Conservation (phyloP, 2,329 filamentous ascomycete species). For the Arthrobotrys sphaeroides region DNA sequence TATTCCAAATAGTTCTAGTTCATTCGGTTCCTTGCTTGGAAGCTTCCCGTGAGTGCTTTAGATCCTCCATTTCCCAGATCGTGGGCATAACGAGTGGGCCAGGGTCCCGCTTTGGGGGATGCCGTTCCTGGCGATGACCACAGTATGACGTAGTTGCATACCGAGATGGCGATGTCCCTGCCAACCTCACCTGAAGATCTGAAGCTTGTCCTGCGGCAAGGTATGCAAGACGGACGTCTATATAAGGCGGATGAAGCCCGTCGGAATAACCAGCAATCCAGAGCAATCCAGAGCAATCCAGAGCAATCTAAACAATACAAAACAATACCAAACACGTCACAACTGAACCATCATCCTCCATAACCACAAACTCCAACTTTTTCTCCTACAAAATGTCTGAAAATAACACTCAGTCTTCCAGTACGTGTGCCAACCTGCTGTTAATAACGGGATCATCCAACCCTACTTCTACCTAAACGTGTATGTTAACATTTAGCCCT, state of each 20-base stretch:
- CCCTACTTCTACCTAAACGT: background rate
- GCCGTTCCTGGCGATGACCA: slow-evolving; percentile 4
- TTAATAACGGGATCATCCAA: too few relatives aligned
- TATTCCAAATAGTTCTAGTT: background rate
- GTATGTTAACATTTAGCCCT: too few relatives aligned
- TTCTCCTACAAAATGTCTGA: slow-evolving; percentile 36
- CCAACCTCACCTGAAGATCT: slow-evolving; percentile 8
- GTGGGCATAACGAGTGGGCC: too few relatives aligned
- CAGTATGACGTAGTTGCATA: slow-evolving; percentile 36
- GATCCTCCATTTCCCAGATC: too few relatives aligned
- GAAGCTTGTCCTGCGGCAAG: background rate
- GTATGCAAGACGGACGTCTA: background rate
- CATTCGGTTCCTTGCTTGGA: background rate
- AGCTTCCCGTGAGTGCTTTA: too few relatives aligned
- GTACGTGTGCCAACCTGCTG: background rate
- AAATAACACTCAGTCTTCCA: slow-evolving; percentile 25
- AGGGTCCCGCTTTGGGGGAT: background rate
- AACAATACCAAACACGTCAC: background rate
- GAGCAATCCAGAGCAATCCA: background rate
- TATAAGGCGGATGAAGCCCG: background rate
- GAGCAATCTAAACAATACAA: background rate
- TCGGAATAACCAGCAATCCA: background rate
- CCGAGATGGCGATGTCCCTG: background rate
- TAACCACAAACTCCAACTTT: too few relatives aligned
- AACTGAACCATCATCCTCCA: too few relatives aligned